phyloP scores from a whole-genome alignment of 2,329 filamentous ascomycete genomes.

The Fusarium ramigenum region DNA sequence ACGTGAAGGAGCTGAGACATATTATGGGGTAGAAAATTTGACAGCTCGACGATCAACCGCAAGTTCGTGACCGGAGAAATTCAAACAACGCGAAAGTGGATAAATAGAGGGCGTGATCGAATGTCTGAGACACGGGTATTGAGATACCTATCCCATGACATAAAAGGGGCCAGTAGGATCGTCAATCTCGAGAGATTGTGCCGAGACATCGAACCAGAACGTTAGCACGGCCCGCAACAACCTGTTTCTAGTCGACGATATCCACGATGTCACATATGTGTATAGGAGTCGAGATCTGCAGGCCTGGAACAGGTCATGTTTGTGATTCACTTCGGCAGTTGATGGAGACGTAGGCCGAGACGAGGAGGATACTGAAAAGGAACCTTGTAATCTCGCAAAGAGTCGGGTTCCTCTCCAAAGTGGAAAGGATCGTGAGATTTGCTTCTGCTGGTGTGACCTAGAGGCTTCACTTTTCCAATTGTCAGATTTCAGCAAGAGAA shows the following conservation, averaged over 20 bases:
- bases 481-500: not conserved
- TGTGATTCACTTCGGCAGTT: not conserved
- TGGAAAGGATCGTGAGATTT: not conserved
- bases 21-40: not conserved
- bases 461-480: not conserved
- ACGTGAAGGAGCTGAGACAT: not conserved
- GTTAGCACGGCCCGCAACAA: not conserved
- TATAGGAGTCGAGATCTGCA: not conserved
- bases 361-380: not conserved
- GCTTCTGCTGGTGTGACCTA: not conserved
- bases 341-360: not conserved
- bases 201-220: not conserved
- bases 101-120: not conserved
- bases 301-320: not conserved
- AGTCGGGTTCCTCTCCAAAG: not conserved
- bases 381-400: not conserved
- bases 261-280: not conserved
- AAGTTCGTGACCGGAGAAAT: not conserved
- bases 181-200: not conserved
- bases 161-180: not conserved
- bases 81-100: not conserved
- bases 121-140: not conserved
- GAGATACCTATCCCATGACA: not conserved
- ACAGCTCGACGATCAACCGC: not conserved
- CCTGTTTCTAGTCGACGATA: not conserved